phyloP scores from a whole-genome alignment of 768 basidiomycete genomes.

The Lactifluus piperatus region DNA sequence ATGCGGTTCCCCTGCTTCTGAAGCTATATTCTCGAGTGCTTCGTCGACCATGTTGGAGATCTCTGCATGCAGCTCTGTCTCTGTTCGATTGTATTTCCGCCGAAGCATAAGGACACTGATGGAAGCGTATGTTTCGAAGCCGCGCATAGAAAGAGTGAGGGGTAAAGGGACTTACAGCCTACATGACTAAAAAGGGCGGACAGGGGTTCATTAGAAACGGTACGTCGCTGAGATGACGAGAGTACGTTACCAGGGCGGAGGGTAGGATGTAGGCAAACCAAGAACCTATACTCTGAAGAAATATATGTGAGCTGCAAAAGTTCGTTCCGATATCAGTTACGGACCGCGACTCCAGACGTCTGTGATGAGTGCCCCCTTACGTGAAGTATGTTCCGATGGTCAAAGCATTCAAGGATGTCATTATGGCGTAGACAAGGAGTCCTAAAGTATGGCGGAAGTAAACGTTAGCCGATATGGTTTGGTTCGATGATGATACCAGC shows the following conservation, averaged over 20 bases:
- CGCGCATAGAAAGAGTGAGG: neutral
- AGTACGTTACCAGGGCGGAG: slow-evolving; percentile 8
- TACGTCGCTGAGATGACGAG: neutral
- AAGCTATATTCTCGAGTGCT: slow-evolving; percentile 10
- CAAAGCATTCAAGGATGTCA: slow-evolving; percentile 15
- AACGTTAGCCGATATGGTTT: neutral
- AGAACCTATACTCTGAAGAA: slow-evolving; percentile 11
- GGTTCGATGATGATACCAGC: neutral
- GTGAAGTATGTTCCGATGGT: slow-evolving; percentile 18
- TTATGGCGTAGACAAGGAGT: slow-evolving; percentile 15
- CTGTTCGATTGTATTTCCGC: slow-evolving; percentile 13
- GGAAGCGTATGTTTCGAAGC: neutral
- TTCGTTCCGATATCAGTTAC: neutral
- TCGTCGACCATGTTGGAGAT: slow-evolving; percentile 8
- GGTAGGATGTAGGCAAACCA: slow-evolving; percentile 18
- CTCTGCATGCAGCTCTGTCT: slow-evolving; percentile 1
- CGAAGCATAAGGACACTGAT: slow-evolving; percentile 18
- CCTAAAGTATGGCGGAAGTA: slow-evolving; percentile 4
- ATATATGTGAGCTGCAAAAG: neutral
- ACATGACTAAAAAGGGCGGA: slow-evolving; percentile 5
- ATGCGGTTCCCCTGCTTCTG: neutral
- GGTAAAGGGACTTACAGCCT: slow-evolving; percentile 6
- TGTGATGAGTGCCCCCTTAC: neutral
- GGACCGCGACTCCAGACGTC: neutral
- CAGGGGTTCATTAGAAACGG: neutral